Base-by-base conservation (phyloP, 2,329 filamentous ascomycete species). In the Chalaropsis thielavioides region DNA sequence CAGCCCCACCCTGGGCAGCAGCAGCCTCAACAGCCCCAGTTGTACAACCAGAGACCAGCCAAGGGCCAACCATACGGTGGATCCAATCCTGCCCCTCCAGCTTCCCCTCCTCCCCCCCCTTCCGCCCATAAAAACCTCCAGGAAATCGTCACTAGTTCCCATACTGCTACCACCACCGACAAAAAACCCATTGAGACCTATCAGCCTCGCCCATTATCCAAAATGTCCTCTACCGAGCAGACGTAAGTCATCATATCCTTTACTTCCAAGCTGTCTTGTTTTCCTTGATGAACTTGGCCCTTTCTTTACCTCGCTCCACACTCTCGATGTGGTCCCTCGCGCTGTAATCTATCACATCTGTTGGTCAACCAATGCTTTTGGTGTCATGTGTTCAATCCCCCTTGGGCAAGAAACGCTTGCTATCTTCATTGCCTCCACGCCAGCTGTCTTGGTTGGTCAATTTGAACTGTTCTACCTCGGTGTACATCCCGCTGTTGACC, bases 241-340 rank as follows among this genome's bases (percentile, higher is more conserved):
- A 96, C 91, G 90, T 95, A 80, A 78, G 88, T 80, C 13, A 2
- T 6, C 19, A 19, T 44, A 0, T 22, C 43, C n/a, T 46, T 51
- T 19, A 24, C 40, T 8, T 46, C 15, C 44, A 38, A 22, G 8
- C 19, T n/a, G 8, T 22, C 1, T 31, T 35, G 51, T 5, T 63
- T 59, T 58, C 68, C 66, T 67, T 62, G 68, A 64, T 67, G 66
- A 68, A 64, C 68, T 56, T 51, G 11, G 24, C 22, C 40, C 24
- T 62, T 62, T 66, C 31, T 5, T 58, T 58, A 17, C 3, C 54
- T 58, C 31, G 10, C 11, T 13, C 22, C 19, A 51, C 46, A 22
- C 46, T 51, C 19, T 8, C 15, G 7, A 10, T 11, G 10, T 51
- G 46, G 31, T 31, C 2, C 31, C 31, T 22, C 46, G 46, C 46